Evolutionary conservation across 257 asterid species (phyloP), one percentile per base, ranked within the genome.

Genomic region (Vinca minor): DNA sequence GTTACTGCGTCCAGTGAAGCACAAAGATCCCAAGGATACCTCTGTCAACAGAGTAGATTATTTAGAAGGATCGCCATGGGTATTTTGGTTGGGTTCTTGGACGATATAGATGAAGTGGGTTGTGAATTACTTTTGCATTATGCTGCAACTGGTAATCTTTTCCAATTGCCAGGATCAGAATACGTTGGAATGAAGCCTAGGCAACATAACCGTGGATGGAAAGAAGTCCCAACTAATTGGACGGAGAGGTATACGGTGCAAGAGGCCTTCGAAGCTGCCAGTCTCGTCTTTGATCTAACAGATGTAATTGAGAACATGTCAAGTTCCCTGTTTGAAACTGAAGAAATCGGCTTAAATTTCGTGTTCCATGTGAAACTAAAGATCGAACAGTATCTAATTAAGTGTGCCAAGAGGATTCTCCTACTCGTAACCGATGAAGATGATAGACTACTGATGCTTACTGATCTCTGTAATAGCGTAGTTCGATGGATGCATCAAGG

Each of bases 71-170:
- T 89, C 18, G 84, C 89, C 0, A 52, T 89, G 64, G 94, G 89
- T 71, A 78, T 84, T 71, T 65, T 89, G 75, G 73, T 88, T 47
- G 75, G 74, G 52, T 74, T 63, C 71, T 70, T 62, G 45, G 68
- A 72, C 71, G 74, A 56, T 77, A 63, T 83, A 71, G 76, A 61
- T 73, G 73, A 53, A 41, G 72, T 65, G 54, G 85, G 76, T 47
- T 83, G 89, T 71, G 84, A 84, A 17, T 55, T 81, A 76, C 78
- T 86, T 72, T 75, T 89, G 81, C 94, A 86, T 58, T 86, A 78
- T 68, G 86, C 91, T 75, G 84, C 87, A 46, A 81, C 77, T 46
- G 96, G 94, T 50, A 71, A 64, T n/a, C 52, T 78, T 47, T 60
- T 45, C 39, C 77, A 70, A 58, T 56, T 71, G 64, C 29, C 70